These are phyloP conservation scores for Tricholoma bakamatsutake DNA, from an alignment of 768 basidiomycete species.

Conservation along the genomic window DNA sequence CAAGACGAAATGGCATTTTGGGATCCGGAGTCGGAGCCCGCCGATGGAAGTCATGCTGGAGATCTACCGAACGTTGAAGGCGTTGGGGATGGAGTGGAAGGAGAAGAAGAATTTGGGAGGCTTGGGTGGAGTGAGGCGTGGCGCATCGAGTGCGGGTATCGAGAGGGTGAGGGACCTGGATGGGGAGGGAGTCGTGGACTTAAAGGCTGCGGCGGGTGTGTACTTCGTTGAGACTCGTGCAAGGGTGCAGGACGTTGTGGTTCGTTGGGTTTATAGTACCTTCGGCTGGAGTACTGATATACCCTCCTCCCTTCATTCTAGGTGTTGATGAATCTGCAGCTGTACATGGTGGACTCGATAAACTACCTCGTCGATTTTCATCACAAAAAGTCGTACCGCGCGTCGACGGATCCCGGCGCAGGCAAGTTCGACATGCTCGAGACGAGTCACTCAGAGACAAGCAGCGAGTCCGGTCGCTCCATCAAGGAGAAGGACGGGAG, in stretches of 20 bases:
- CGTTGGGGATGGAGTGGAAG: slow-evolving; percentile 96
- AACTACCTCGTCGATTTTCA: slow-evolving; percentile 99
- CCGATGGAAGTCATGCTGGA: slow-evolving; percentile 99
- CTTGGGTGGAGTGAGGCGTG: slow-evolving; percentile 47
- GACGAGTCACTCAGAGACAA: slow-evolving; percentile 40
- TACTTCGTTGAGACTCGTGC: slow-evolving; percentile 95
- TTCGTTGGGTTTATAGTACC: slow-evolving; percentile 32
- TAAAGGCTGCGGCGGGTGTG: slow-evolving; percentile 67
- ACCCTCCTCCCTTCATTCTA: slow-evolving; percentile 23
- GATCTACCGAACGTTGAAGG: slow-evolving; percentile 89
- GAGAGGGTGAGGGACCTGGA: slow-evolving; percentile 62
- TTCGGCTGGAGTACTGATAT: slow-evolving; percentile 1
- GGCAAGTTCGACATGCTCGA: slow-evolving; percentile 66
- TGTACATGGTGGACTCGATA: slow-evolving; percentile 92
- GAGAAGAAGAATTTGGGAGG: slow-evolving; percentile 79
- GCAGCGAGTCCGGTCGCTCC: slow-evolving; percentile 53
- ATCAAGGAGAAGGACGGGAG: slow-evolving; percentile 46
- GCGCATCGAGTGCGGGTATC: slow-evolving; percentile 34
- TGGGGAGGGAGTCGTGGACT: slow-evolving; percentile 52
- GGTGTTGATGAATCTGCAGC: slow-evolving; percentile 96
- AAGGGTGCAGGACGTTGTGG: slow-evolving; percentile 86
- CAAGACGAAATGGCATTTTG: slow-evolving; percentile 95
- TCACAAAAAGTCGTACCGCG: slow-evolving; percentile 91
- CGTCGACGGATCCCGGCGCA: slow-evolving; percentile 59
- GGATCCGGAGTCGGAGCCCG: slow-evolving; percentile 88